Evolutionary conservation across 805 yeast genomes (phyloP), one percentile per base, ranked within the genome.

Genomic region (Starmerella roubikii): DNA sequence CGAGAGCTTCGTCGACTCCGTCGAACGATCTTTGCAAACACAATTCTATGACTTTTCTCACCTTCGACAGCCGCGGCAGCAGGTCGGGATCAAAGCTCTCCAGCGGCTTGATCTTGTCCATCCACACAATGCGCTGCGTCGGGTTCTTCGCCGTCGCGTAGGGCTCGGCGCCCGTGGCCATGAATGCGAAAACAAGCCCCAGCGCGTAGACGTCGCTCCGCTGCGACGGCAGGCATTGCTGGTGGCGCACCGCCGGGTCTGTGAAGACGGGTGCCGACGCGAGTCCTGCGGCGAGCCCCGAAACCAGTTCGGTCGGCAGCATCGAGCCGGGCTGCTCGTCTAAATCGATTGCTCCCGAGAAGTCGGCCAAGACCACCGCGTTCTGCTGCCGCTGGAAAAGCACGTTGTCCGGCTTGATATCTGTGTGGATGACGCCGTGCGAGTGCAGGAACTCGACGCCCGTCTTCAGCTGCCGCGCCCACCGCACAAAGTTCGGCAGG

Each of bases 131-230:
- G 39, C 57, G 49, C 54, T 52, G 60, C 19, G 57, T 52, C 32
- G 52, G 44, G 37, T 50, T 53, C 44, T 53, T 57, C 16, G 53
- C 54, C 12, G 48, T 48, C 6, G 50, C 50, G 42, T 68, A 71
- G 1, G 76, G 75, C 41, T 59, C 59, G 15, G 52, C 49, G 2
- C 74, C 74, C 9, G 66, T 64, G 1, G 68, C 69, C 10, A 69
- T 65, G 36, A 60, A 58, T 25, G 71, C 47, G 9, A 71, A 48
- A 9, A 68, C 58, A 31, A 70, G 47, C 0, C 75, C 76, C 3
- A 60, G 60, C 12, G 74, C 64, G 46, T 59, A 71, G 9, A 66
- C 43, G 41, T 71, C 76, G 2, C 71, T 59, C n/a, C 43, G 51
- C 50, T 42, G 58, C 12, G 49, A 47, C 37, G 67, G 69, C 8